Base-by-base conservation (phyloP, 2,329 filamentous ascomycete genomes). In the Thelonectria discophora region DNA sequence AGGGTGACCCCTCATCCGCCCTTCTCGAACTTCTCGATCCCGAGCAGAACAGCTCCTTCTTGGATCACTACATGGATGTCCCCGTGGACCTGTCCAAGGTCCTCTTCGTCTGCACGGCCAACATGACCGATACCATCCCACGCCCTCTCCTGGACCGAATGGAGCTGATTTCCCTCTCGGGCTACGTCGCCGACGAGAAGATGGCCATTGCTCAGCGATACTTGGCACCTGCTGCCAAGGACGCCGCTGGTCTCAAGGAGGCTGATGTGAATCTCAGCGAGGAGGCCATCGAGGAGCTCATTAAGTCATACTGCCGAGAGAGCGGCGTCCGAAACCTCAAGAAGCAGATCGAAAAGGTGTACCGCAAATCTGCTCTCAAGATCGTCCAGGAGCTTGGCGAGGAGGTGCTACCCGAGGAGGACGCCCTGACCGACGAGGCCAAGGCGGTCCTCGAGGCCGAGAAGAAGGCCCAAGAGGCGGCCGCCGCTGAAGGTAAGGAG, bases 341-440 rank as follows among this genome's bases (percentile, higher is more conserved):
- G 86, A 98, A 99, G 82, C 94, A 98, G 77, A 99, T 99, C 64
- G 95, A 99, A 77, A 99, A 99, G 82, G 93, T 99, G 3, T 99
- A 97, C 79, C 89, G 95, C 60, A 99, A 99, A 79, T 93, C 94
- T 13, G 96, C 95, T 0, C 84, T 99, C 64, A 98, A 97, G 80
- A 99, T 99, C 68, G 94, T 99, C 12, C 91, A 94, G 75, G 94
- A 98, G 65, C 84, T 98, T 13, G 94, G 94, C 51, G 94, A 97
- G 73, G 90, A 93, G 6, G 91, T 84, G 1, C 79, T 97, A 2
- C 86, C 91, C 3, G 94, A 97, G 74, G 88, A 91, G 20, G 88
- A 92, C 65, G 93, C 92, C 5, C 79, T 97, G 58, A 97, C 94
- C 0, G 88, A 92, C 9, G 92, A 97, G 76, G 93, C 92, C 71